Percentiles rank a stretch among this genome's conserved stretches.
These are phyloP conservation scores for Scortechinia acanthostroma DNA, from an alignment of 2,329 filamentous ascomycete species.

Conservation along the genomic window DNA sequence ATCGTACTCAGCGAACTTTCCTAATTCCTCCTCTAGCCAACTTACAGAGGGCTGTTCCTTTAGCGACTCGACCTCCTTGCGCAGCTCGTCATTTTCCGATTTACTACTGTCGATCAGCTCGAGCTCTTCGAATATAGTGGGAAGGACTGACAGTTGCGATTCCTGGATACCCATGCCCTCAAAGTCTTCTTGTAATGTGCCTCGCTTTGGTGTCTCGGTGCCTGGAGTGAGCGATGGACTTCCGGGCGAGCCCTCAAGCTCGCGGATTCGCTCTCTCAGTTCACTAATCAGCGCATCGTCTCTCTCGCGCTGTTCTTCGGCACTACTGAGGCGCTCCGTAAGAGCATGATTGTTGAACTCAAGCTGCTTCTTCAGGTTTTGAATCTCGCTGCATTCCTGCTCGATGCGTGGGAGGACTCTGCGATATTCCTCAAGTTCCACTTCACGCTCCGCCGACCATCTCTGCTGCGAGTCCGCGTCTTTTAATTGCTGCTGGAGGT, in stretches of 20 bases:
- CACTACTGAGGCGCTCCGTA: constrained; percentile 28
- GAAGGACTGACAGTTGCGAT: constrained; percentile 22
- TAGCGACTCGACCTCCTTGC: not conserved
- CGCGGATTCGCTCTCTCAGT: constrained; percentile 27
- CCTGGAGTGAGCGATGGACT: constrained; percentile 24
- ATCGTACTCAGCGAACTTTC: not conserved
- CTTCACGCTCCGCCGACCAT: constrained; percentile 25
- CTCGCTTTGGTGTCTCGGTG: constrained; percentile 25
- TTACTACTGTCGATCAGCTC: constrained; percentile 18
- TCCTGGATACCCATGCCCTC: constrained; percentile 26
- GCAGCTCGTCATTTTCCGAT: constrained; percentile 19
- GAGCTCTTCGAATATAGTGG: not conserved
- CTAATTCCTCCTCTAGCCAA: not conserved
- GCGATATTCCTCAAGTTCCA: constrained; percentile 31
- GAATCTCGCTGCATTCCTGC: constrained; percentile 34
- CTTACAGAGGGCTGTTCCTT: not conserved
- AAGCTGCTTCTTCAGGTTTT: constrained; percentile 34
- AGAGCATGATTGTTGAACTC: constrained; percentile 37
- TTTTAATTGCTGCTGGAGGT: constrained; percentile 34
- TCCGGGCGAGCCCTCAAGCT: constrained; percentile 26
- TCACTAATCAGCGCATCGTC: constrained; percentile 29
- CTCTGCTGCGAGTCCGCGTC: constrained; percentile 29
- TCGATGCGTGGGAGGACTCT: constrained; percentile 34
- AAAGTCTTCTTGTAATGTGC: constrained; percentile 28
- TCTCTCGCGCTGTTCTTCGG: constrained; percentile 29